Evolutionary conservation across 345 rosid genomes (phyloP).

Genomic region (Diplotaxis tenuifolia): DNA sequence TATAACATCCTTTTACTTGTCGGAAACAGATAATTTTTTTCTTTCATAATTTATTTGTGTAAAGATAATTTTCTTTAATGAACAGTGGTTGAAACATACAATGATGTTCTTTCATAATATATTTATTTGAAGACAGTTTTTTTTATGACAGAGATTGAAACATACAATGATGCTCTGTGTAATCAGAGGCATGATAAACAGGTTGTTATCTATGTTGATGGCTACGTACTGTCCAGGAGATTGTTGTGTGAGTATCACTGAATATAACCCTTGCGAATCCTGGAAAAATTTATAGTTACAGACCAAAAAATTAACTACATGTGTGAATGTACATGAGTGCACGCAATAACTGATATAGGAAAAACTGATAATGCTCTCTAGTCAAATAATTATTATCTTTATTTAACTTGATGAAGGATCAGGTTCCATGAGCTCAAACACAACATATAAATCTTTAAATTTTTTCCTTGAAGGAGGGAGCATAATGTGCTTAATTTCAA

Average conservation of each 20-base stretch:
- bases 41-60: not conserved
- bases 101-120: not conserved
- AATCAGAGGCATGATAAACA: slow-evolving; percentile 38
- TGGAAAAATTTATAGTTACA: not conserved
- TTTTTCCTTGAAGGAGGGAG: slow-evolving; percentile 89
- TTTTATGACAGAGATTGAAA: too few relatives aligned
- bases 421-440: slow-evolving; percentile 94
- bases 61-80: not conserved
- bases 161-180: not conserved
- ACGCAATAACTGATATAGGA: slow-evolving; percentile 87
- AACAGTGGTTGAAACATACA: too few relatives aligned
- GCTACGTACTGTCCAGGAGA: slow-evolving; percentile 95
- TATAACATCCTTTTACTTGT: not conserved
- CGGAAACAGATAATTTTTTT: not conserved
- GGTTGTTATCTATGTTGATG: slow-evolving; percentile 73
- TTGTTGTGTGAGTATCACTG: slow-evolving; percentile 79
- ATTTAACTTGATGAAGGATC: slow-evolving; percentile 96
- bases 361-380: slow-evolving; percentile 89
- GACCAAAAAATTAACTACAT: slow-evolving; percentile 43
- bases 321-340: slow-evolving; percentile 90
- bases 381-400: slow-evolving; percentile 94
- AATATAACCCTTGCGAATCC: slow-evolving; percentile 75
- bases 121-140: not conserved
- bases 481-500: slow-evolving; percentile 94
- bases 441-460: slow-evolving; percentile 88